Base-by-base conservation (phyloP, 163 green algal genomes). In the Volvox carteri region DNA sequence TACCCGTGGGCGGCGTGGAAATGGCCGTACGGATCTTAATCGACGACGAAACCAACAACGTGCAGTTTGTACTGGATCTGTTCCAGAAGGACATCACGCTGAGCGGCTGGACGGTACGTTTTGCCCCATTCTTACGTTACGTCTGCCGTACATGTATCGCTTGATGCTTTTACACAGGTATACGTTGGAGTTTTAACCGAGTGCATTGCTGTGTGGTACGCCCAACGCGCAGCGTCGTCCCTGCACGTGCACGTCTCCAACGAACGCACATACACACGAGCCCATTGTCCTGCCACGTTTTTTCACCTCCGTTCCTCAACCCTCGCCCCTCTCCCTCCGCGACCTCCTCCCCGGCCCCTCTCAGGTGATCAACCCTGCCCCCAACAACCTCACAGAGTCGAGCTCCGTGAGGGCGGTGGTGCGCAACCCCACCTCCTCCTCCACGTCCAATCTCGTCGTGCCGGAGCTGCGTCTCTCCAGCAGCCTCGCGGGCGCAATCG, bases 1-100 rank as follows among this genome's bases (percentile, higher is more conserved):
- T 78, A 21, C 70, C 70, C 11, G 70, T 4, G 30, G 70, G 39
- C 70, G 70, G 75, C 16, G 75, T 72, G 75, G 30, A 70, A 33
- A 74, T 88, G 67, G 83, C 83, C 0, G 67, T 70, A 21, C 67
- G 37, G 0, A 73, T 88, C 21, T 41, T 88, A 2, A 78, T 88
- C 44, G 48, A 74, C 48, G 33, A 81, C 48, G 25, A 83, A 58
- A 88, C 83, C 68, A 46, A 88, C 68, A 88, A 81, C 68, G 37
- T 60, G 33, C 50, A 74, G 30, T 58, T 88, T 7, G 48, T 88
- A 7, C 48, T 83, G 37, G 1, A 60, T 16, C 37, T 88, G 11
- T 88, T 88, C 68, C 23, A 58, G 9, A 60, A 81, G 50, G 39
- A 12, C 4, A 48, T 88, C 25, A 54, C 46, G 7, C 62, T 78